A percentile compares a stretch with the other conserved stretches of the same genome.
Conservation (phyloP, 495 filamentous ascomycete species). For the Penicillium alfredii region DNA sequence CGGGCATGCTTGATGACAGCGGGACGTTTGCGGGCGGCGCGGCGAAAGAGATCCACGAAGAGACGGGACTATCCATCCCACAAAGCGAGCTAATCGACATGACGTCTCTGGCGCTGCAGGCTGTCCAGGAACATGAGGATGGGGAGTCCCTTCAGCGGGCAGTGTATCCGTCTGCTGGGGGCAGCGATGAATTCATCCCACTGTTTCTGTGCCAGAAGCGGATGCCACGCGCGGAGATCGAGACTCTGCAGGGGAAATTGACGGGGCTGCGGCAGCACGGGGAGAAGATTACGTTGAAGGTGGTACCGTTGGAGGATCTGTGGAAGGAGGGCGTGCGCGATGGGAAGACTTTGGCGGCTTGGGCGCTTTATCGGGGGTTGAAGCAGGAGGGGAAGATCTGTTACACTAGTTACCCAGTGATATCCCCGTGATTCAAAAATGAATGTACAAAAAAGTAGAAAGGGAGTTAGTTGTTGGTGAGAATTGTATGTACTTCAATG, state of each 20-base stretch:
- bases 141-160: slow-evolving; percentile 51
- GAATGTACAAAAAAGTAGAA: too few relatives aligned
- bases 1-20: slow-evolving; percentile 80
- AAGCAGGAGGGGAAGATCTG: slow-evolving; percentile 60
- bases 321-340: slow-evolving; percentile 75
- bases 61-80: slow-evolving; percentile 60
- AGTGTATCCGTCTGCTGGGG: slow-evolving; percentile 73
- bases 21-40: slow-evolving; percentile 72
- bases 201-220: slow-evolving; percentile 69
- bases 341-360: slow-evolving; percentile 71
- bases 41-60: slow-evolving; percentile 77
- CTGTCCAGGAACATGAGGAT: slow-evolving; percentile 13
- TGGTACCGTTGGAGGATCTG: slow-evolving; percentile 64
- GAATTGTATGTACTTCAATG: neutral
- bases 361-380: slow-evolving; percentile 71
- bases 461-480: too few relatives aligned
- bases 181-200: slow-evolving; percentile 78
- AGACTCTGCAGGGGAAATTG: slow-evolving; percentile 65
- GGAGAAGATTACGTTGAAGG: slow-evolving; percentile 76
- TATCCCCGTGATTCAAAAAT: too few relatives aligned
- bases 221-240: slow-evolving; percentile 56
- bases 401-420: too few relatives aligned
- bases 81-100: slow-evolving; percentile 61
- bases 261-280: slow-evolving; percentile 72
- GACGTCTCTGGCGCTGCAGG: slow-evolving; percentile 51